These are phyloP conservation scores for Neonectria magnoliae DNA, from an alignment of 2,329 filamentous ascomycete genomes.

Conservation along the genomic window DNA sequence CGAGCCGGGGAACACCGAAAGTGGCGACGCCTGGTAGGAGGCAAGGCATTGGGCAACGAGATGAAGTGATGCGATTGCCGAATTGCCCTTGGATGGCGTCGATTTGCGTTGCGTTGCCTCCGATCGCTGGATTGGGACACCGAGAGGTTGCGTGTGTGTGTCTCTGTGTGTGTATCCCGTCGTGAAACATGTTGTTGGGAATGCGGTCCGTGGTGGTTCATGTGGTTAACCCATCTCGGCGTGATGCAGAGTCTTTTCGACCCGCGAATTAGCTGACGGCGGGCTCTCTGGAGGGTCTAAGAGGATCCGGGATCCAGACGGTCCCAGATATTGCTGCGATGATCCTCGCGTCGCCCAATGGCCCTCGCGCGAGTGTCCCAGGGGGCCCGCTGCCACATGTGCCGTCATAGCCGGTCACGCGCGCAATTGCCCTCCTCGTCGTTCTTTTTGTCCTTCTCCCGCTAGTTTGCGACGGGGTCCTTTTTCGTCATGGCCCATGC, in stretches of 20 bases:
- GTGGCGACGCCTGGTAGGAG: not conserved
- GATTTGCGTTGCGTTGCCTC: conserved; percentile 4
- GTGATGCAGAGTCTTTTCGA: not conserved
- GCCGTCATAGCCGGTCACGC: conserved; percentile 40
- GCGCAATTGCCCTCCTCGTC: conserved; percentile 22
- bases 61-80: not conserved
- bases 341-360: conserved; percentile 20
- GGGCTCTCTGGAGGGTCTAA: not conserved
- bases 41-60: not conserved
- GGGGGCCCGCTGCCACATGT: conserved; percentile 19
- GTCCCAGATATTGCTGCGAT: conserved; percentile 5
- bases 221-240: not conserved
- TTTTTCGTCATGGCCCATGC: conserved; percentile 7
- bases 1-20: not conserved
- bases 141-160: conserved; percentile 21
- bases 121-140: conserved; percentile 27
- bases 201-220: not conserved
- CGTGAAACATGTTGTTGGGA: conserved; percentile 9
- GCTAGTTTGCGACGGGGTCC: not conserved
- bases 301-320: not conserved
- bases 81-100: conserved; percentile 2
- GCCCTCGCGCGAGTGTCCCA: conserved; percentile 1
- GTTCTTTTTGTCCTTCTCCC: not conserved
- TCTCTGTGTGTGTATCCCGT: not conserved
- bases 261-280: conserved; percentile 6